phyloP scores from a whole-genome alignment of 148 eudicot species.

The Selenicereus undatus region DNA sequence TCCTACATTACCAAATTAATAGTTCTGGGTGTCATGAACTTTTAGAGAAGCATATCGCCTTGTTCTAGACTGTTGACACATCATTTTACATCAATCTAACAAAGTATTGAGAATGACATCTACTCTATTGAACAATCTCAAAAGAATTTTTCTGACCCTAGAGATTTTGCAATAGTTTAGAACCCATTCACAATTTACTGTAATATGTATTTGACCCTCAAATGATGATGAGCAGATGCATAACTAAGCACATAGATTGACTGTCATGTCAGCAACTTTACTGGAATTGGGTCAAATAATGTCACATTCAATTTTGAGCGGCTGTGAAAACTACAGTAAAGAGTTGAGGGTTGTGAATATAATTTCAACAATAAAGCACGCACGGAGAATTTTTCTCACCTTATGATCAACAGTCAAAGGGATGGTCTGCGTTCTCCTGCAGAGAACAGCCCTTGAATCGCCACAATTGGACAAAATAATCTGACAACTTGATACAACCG shows the following conservation, averaged over 20 bases:
- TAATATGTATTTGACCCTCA: too few species aligned
- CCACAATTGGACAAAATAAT: conserved; percentile 74
- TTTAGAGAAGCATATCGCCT: neutral
- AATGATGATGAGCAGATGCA: neutral
- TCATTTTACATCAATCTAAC: neutral
- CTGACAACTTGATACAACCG: conserved; percentile 68
- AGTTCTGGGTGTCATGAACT: neutral
- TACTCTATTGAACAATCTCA: too few species aligned
- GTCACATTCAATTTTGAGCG: neutral
- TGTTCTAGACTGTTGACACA: neutral
- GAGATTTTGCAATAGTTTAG: too few species aligned
- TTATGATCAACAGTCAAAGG: conserved; percentile 75
- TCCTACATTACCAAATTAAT: neutral
- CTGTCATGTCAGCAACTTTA: neutral
- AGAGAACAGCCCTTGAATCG: conserved; percentile 79
- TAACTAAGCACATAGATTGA: neutral
- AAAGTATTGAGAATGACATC: neutral
- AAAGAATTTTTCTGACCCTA: too few species aligned
- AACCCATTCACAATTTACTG: too few species aligned
- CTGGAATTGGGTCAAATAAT: neutral
- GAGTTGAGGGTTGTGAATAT: too few species aligned
- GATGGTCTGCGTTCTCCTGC: conserved; percentile 60
- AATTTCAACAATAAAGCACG: too few species aligned
- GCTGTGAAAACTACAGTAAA: neutral
- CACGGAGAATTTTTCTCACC: conserved; percentile 33